Conservation (phyloP, 2,329 filamentous ascomycete genomes). For the Colletotrichum sojae region DNA sequence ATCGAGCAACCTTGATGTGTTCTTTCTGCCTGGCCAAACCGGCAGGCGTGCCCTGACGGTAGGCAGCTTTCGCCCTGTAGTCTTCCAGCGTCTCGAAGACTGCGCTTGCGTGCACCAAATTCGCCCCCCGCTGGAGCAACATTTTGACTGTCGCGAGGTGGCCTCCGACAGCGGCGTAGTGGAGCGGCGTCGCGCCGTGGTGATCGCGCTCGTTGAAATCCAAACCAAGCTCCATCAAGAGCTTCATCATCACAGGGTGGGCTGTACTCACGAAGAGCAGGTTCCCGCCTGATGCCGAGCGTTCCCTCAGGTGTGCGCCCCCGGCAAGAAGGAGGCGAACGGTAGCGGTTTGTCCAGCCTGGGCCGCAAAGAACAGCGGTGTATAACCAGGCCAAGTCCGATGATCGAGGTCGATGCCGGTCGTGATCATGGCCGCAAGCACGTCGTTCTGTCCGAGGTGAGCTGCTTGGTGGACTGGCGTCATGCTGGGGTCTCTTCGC, state of each 20-base stretch:
- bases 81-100: slow-evolving; percentile 44
- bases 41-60: slow-evolving; percentile 45
- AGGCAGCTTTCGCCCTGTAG: slow-evolving; percentile 37
- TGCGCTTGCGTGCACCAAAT: slow-evolving; percentile 42
- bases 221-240: slow-evolving; percentile 42
- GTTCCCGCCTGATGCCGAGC: slow-evolving; percentile 41
- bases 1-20: slow-evolving; percentile 33
- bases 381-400: slow-evolving; percentile 45
- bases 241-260: slow-evolving; percentile 41
- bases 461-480: slow-evolving; percentile 49
- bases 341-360: slow-evolving; percentile 44
- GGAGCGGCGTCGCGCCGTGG: slow-evolving; percentile 46
- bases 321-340: slow-evolving; percentile 45
- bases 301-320: slow-evolving; percentile 42
- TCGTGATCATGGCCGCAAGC: slow-evolving; percentile 44
- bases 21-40: slow-evolving; percentile 45
- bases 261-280: slow-evolving; percentile 43
- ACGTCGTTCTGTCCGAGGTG: slow-evolving; percentile 46
- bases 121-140: slow-evolving; percentile 44
- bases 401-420: slow-evolving; percentile 43
- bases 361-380: slow-evolving; percentile 47
- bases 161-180: slow-evolving; percentile 45
- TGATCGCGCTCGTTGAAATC: slow-evolving; percentile 45
- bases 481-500: slow-evolving; percentile 44
- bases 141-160: slow-evolving; percentile 47